Evolutionary conservation across 495 filamentous ascomycete species (phyloP).

Genomic region (Hypoxylon rickii): DNA sequence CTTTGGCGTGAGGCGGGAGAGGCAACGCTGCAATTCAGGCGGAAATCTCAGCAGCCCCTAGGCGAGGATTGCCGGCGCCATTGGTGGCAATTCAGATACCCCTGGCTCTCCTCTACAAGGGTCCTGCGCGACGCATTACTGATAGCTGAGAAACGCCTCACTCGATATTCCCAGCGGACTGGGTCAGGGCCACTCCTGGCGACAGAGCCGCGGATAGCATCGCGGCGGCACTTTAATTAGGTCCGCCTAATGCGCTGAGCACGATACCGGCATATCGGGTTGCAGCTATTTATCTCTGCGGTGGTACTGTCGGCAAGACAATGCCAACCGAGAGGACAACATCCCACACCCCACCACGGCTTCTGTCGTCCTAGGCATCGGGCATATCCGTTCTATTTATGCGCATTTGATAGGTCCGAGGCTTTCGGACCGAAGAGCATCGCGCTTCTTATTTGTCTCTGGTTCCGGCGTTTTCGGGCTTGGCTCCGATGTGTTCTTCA

Average conservation of each 20-base stretch:
- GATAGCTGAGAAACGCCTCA: slow-evolving; percentile 11
- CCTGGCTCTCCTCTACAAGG: background rate
- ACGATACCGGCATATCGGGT: slow-evolving; percentile 16
- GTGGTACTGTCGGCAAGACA: background rate
- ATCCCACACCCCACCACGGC: no score
- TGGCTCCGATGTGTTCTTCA: slow-evolving; percentile 14
- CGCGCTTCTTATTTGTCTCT: background rate
- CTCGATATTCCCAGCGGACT: slow-evolving; percentile 8
- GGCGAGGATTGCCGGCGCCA: no score
- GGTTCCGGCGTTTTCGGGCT: slow-evolving; percentile 13
- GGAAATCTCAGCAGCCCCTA: background rate
- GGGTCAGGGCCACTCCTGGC: slow-evolving; percentile 7
- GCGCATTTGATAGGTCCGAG: slow-evolving; percentile 20
- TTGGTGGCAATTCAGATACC: background rate
- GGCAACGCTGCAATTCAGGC: slow-evolving; percentile 4
- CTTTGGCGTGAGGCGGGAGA: background rate
- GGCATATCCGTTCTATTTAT: background rate
- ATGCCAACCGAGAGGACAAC: slow-evolving; percentile 5
- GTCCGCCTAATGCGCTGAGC: background rate
- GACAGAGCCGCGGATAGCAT: background rate
- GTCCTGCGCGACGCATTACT: background rate
- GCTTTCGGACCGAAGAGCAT: slow-evolving; percentile 25
- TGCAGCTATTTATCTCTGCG: background rate
- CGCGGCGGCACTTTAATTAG: slow-evolving; percentile 2
- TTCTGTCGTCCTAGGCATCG: background rate